Conservation (phyloP, 306 rosid species). For the Coriaria nepalensis region DNA sequence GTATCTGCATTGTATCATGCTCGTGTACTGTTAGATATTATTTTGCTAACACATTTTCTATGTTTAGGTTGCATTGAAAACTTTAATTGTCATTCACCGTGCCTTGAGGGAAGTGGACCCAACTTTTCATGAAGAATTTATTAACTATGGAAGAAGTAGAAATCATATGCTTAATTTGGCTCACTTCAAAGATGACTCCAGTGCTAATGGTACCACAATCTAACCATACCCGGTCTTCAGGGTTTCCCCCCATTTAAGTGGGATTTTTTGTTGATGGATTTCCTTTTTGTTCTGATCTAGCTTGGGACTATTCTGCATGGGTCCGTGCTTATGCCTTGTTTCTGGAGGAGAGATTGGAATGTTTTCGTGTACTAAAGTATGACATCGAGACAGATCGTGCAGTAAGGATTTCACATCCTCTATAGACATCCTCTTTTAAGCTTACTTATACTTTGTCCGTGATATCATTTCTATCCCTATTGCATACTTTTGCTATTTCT, state of each 20-base stretch:
- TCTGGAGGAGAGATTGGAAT: slow-evolving; percentile 98
- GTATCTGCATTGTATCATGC: not conserved
- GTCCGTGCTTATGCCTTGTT: slow-evolving; percentile 89
- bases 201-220: slow-evolving; percentile 65
- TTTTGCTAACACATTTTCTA: slow-evolving; percentile 19
- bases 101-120: slow-evolving; percentile 99
- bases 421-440: too few species aligned
- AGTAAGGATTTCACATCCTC: slow-evolving; percentile 35
- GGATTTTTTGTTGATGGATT: not conserved
- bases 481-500: not conserved
- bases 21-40: not conserved
- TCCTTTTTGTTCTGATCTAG: slow-evolving; percentile 33
- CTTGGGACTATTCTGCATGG: slow-evolving; percentile 98
- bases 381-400: slow-evolving; percentile 85
- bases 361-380: slow-evolving; percentile 88
- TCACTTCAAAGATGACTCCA: slow-evolving; percentile 97
- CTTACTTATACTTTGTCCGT: too few species aligned
- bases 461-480: too few species aligned
- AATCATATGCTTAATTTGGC: slow-evolving; percentile 98
- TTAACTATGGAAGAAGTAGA: slow-evolving; percentile 91
- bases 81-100: slow-evolving; percentile 89
- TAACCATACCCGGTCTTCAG: not conserved
- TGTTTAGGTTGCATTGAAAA: slow-evolving; percentile 82
- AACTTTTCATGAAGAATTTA: slow-evolving; percentile 92
- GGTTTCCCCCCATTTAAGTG: not conserved